Evolutionary conservation across 257 asterid genomes (phyloP).

Genomic region (Solanum chilense): DNA sequence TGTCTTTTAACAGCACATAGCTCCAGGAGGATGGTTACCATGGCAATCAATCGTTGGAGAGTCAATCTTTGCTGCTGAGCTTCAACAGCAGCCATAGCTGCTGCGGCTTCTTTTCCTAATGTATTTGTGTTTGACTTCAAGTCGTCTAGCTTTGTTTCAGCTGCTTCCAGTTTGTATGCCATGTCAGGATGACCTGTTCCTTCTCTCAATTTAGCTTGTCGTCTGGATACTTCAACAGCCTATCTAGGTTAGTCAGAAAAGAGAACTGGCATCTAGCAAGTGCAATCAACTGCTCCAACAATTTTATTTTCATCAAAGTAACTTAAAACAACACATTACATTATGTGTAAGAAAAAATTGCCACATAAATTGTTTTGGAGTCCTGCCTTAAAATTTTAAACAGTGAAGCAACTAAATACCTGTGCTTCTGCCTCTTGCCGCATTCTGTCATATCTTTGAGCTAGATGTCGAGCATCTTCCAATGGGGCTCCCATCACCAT

Average conservation of each 20-base stretch:
- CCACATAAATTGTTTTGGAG: not conserved
- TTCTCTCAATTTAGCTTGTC: conserved; percentile 88
- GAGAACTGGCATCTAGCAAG: conserved; percentile 10
- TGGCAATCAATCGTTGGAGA: conserved; percentile 75
- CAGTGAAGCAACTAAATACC: conserved; percentile 36
- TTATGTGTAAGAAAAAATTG: not conserved
- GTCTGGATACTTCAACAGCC: conserved; percentile 91
- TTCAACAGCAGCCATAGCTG: conserved; percentile 99
- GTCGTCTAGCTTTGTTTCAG: conserved; percentile 81
- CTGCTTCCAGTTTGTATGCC: conserved; percentile 80
- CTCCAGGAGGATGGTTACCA: conserved; percentile 35
- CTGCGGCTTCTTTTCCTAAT: conserved; percentile 94
- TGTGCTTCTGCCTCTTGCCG: conserved; percentile 99
- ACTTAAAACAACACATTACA: not conserved
- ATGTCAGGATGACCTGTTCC: conserved; percentile 81
- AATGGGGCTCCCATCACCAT: conserved; percentile 99
- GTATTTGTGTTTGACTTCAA: conserved; percentile 71
- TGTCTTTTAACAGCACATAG: not conserved
- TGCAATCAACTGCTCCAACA: not conserved
- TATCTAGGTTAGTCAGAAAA: conserved; percentile 54
- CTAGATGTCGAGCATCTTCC: conserved; percentile 99
- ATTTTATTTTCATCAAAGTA: not conserved
- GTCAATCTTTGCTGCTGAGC: conserved; percentile 96
- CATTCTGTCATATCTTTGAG: conserved; percentile 96
- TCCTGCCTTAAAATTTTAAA: not conserved